These are phyloP conservation scores for Chaetomium olivaceum DNA, from an alignment of 2,329 filamentous ascomycete species.

Conservation along the genomic window DNA sequence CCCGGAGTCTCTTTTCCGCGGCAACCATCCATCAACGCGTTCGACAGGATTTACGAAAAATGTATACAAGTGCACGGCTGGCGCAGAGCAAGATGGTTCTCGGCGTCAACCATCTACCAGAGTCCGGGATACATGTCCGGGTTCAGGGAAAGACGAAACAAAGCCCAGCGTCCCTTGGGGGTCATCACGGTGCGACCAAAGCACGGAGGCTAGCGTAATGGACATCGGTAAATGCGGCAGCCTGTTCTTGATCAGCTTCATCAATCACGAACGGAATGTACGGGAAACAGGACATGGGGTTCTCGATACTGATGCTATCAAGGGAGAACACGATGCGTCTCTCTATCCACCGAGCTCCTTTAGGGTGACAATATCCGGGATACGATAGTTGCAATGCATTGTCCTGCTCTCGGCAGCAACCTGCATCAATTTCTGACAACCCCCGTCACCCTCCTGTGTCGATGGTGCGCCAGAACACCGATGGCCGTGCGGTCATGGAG, in stretches of 20 bases:
- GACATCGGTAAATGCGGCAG: not conserved
- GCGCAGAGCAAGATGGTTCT: not conserved
- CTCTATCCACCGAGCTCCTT: not conserved
- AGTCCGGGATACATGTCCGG: not conserved
- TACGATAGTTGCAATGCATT: slow-evolving; percentile 3
- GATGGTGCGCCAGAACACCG: not conserved
- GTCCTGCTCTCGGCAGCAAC: not conserved
- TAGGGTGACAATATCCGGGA: not conserved
- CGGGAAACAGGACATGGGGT: slow-evolving; percentile 11
- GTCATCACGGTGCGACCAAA: slow-evolving; percentile 19
- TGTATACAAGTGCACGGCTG: not conserved
- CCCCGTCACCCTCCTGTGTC: not conserved
- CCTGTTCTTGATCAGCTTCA: not conserved
- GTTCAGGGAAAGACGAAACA: not conserved
- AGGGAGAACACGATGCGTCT: not conserved
- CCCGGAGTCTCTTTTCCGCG: slow-evolving; percentile 21
- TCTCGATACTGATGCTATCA: slow-evolving; percentile 10
- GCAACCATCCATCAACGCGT: not conserved
- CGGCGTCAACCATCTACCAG: not conserved
- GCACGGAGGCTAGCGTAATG: slow-evolving; percentile 15
- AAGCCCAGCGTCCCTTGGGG: not conserved
- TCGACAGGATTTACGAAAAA: not conserved
- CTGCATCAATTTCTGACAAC: not conserved
- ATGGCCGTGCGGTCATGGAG: slow-evolving; percentile 7
- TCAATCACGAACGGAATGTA: not conserved